A percentile compares a stretch with the other conserved stretches of the same genome.
Evolutionary conservation across 2,329 filamentous ascomycete species (phyloP).

Genomic region (Penicillium freii): DNA sequence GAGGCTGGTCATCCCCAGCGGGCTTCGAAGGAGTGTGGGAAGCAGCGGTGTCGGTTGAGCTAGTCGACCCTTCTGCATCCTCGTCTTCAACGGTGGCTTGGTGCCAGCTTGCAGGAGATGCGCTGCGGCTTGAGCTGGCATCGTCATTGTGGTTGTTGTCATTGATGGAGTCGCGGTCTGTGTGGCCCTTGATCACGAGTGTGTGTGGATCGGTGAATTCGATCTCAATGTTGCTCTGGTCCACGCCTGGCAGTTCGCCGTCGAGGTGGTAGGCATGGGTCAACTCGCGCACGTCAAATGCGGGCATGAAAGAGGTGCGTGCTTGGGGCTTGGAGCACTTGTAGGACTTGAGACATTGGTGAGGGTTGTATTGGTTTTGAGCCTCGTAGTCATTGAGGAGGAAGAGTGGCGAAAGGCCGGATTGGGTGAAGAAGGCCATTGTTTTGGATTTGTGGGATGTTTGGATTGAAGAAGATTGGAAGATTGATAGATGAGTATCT

Average conservation of each 20-base stretch:
- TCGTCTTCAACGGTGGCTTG: constrained; percentile 53
- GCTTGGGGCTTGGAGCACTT: constrained; percentile 3
- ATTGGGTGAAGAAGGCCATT: constrained; percentile 44
- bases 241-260: constrained; percentile 47
- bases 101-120: constrained; percentile 29
- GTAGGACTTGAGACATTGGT: constrained; percentile 10
- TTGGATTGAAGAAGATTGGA: constrained; percentile 6
- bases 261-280: constrained; percentile 44
- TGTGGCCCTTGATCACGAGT: constrained; percentile 44
- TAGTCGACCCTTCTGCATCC: constrained; percentile 12
- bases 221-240: constrained; percentile 46
- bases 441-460: constrained; percentile 12
- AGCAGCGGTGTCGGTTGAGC: constrained; percentile 3
- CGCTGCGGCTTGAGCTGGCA: constrained; percentile 20
- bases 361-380: constrained; percentile 29
- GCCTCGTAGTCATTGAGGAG: constrained; percentile 44
- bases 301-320: constrained; percentile 37
- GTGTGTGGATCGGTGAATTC: constrained; percentile 48
- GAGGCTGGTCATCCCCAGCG: constrained; percentile 23
- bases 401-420: constrained; percentile 44
- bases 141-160: not conserved
- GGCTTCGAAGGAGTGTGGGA: constrained; percentile 14
- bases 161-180: constrained; percentile 35
- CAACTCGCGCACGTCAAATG: constrained; percentile 47
- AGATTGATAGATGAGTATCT: constrained; percentile 4